A percentile compares a stretch with the other conserved stretches of the same genome.
phyloP scores from a whole-genome alignment of 2,329 filamentous ascomycete genomes.

The Fusarium longipes region DNA sequence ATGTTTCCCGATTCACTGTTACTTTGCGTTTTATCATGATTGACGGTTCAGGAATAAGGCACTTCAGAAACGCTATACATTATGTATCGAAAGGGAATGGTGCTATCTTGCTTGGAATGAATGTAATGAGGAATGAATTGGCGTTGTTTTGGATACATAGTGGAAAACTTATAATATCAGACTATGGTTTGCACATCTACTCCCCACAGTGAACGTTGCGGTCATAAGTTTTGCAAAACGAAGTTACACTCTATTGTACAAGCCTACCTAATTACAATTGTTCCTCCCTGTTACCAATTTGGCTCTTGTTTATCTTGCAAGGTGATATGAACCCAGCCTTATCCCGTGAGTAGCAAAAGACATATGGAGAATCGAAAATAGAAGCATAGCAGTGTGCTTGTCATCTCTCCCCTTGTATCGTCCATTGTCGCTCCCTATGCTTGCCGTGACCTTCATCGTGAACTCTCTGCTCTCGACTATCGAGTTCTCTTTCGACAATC shows the following conservation, averaged over 20 bases:
- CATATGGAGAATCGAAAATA: not conserved
- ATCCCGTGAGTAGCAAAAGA: not conserved
- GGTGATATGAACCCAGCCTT: not conserved
- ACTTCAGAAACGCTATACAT: conserved; percentile 4
- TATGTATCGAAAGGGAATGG: not conserved
- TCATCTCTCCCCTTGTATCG: conserved; percentile 4
- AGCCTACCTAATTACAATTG: not conserved
- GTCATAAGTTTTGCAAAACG: not conserved
- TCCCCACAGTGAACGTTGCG: not conserved
- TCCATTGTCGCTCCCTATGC: conserved; percentile 23
- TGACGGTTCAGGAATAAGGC: not conserved
- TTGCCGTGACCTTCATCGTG: conserved; percentile 31
- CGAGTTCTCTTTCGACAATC: conserved; percentile 60
- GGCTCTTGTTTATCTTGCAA: not conserved
- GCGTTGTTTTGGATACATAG: conserved; percentile 4
- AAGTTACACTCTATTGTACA: conserved; percentile 1
- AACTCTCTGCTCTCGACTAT: conserved; percentile 44
- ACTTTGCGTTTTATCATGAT: not conserved
- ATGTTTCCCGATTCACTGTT: conserved; percentile 21
- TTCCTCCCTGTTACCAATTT: not conserved
- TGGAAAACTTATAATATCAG: not conserved
- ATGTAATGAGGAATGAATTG: conserved; percentile 35
- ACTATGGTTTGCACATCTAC: not conserved
- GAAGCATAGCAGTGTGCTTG: not conserved
- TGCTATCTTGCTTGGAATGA: conserved; percentile 1